Base-by-base conservation (phyloP, 208 protist genomes). In the Leishmania aethiopica region DNA sequence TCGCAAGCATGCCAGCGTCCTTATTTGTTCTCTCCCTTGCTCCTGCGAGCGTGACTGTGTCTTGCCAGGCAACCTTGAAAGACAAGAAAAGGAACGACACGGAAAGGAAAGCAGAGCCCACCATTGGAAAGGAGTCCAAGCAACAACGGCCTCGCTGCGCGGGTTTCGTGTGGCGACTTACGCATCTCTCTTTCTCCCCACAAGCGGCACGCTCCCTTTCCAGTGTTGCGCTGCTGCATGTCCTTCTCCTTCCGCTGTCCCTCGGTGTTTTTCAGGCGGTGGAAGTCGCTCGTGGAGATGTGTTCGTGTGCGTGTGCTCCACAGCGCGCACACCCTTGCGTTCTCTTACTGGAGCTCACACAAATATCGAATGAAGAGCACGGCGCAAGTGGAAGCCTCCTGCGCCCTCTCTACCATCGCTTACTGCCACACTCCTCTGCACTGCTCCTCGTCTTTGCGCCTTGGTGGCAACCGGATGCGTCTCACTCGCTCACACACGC, bases 371-470 rank as follows among this genome's bases (percentile, higher is more conserved):
- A 51, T 74, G 42, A 53, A 72, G 25, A 42, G 22, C 70, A 35
- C 45, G 40, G 22, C 1, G 25, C 13, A 22, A 74, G 22, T 37
- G 2, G 70, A 74, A 47, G 10, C 45, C n/a, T 81, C 42, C 64
- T 49, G 45, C 76, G 25, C 19, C 40, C 35, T 35, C 70, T 78
- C 42, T 42, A 4, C 42, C 35, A 60, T 70, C 59, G 49, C n/a
- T 77, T 66, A 49, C 64, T 35, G 32, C 42, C 47, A 15, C 70
- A n/a, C 35, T 25, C 55, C 47, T 78, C n/a, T 77, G 15, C 40
- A 17, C 62, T 51, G 25, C 51, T 76, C n/a, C 37, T 67, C 75
- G 55, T 81, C 42, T 73, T 51, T 80, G 60, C 11, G 25, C 35
- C 35, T 17, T 47, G 3, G 35, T 51, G 70, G 40, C 28, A 53